phyloP scores from a whole-genome alignment of 139 green algal genomes.

The Chlorella sp. region DNA sequence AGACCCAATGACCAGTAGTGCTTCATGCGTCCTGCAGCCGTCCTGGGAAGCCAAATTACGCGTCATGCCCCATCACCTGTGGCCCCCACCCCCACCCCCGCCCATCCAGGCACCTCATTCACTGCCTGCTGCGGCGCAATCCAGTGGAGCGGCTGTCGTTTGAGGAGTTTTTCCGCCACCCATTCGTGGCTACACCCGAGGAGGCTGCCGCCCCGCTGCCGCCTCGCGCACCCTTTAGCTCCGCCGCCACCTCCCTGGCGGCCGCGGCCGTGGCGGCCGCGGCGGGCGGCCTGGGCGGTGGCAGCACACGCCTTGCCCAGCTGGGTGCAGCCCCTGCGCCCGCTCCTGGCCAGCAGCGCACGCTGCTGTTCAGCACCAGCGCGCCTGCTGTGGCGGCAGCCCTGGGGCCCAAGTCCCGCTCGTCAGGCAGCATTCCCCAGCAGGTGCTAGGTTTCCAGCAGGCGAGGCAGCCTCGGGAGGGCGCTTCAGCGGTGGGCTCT shows the following conservation, averaged over 20 bases:
- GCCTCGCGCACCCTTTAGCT: background rate
- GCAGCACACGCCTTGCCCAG: too few relatives aligned
- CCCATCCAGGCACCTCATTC: conserved; percentile 71
- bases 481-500: background rate
- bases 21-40: too few relatives aligned
- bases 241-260: background rate
- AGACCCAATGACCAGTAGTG: too few relatives aligned
- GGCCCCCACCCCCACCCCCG: too few relatives aligned
- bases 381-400: background rate
- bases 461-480: background rate
- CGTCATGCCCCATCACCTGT: too few relatives aligned
- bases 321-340: too few relatives aligned
- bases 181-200: conserved; percentile 61
- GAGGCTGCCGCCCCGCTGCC: conserved; percentile 18
- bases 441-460: conserved; percentile 31
- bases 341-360: background rate
- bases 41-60: too few relatives aligned
- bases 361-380: conserved; percentile 19
- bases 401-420: background rate
- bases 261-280: background rate
- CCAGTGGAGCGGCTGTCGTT: conserved; percentile 92
- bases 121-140: conserved; percentile 86
- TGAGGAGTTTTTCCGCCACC: conserved; percentile 94
- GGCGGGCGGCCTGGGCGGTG: background rate
- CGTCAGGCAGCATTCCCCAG: conserved; percentile 12